Evolutionary conservation across 805 yeast genomes (phyloP).

Genomic region (Pichia sporocuriosa): DNA sequence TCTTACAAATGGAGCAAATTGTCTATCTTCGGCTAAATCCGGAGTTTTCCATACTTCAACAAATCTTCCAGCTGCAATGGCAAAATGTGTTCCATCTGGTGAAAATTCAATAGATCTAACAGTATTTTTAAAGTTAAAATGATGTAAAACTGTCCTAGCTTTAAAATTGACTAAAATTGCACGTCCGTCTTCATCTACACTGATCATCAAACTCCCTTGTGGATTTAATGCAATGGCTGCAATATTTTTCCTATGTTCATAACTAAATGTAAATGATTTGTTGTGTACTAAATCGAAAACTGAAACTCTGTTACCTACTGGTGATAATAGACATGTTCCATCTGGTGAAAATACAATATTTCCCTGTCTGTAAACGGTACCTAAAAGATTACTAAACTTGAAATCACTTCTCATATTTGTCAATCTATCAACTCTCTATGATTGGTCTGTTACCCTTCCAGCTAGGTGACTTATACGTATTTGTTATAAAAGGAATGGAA

Average conservation of each 20-base stretch:
- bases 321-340: slow-evolving; percentile 77
- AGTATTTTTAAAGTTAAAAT: slow-evolving; percentile 82
- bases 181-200: slow-evolving; percentile 88
- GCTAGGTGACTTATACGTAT: too few species aligned
- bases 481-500: too few species aligned
- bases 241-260: slow-evolving; percentile 86
- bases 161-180: slow-evolving; percentile 85
- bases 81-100: slow-evolving; percentile 83
- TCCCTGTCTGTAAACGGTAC: slow-evolving; percentile 94
- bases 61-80: slow-evolving; percentile 74
- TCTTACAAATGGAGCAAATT: slow-evolving; percentile 93
- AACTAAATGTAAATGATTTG: slow-evolving; percentile 81
- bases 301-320: slow-evolving; percentile 90
- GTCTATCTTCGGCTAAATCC: slow-evolving; percentile 69
- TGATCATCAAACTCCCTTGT: slow-evolving; percentile 70
- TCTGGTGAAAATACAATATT: slow-evolving; percentile 79
- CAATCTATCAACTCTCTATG: too few species aligned
- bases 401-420: slow-evolving; percentile 88
- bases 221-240: slow-evolving; percentile 73
- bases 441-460: too few species aligned
- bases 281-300: slow-evolving; percentile 82
- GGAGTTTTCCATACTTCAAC: slow-evolving; percentile 95
- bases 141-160: slow-evolving; percentile 80
- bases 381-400: slow-evolving; percentile 79
- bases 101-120: slow-evolving; percentile 75